phyloP scores from a whole-genome alignment of 2,329 filamentous ascomycete genomes.

The Chrysoporthe austroafricana region DNA sequence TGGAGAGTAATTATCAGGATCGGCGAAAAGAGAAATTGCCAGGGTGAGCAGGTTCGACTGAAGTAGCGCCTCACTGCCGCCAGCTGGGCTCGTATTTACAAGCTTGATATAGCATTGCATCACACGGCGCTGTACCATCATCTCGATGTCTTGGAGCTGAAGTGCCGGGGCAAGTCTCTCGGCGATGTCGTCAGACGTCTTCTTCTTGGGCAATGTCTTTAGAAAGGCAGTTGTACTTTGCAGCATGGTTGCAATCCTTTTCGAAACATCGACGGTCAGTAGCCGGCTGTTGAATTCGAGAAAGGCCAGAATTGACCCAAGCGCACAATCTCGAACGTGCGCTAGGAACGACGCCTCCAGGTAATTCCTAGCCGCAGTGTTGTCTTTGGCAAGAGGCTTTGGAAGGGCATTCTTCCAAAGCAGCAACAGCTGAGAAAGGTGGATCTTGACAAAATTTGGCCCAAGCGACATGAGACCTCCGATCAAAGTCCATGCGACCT shows the following conservation, averaged over 20 bases:
- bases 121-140: conserved; percentile 91
- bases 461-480: conserved; percentile 95
- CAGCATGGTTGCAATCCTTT: conserved; percentile 89
- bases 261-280: conserved; percentile 91
- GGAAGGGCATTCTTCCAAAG: conserved; percentile 98
- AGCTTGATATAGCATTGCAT: conserved; percentile 94
- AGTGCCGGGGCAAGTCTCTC: conserved; percentile 83
- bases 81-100: conserved; percentile 83
- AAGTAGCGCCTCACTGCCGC: conserved; percentile 81
- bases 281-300: conserved; percentile 91
- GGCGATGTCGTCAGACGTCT: conserved; percentile 82
- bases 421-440: conserved; percentile 88
- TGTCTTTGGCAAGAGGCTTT: conserved; percentile 91
- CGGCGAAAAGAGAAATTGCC: conserved; percentile 88
- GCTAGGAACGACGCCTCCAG: conserved; percentile 91
- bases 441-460: conserved; percentile 98
- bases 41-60: conserved; percentile 91
- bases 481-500: conserved; percentile 97
- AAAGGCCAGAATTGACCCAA: conserved; percentile 90
- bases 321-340: conserved; percentile 91
- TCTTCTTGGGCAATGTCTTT: conserved; percentile 81
- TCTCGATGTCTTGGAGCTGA: conserved; percentile 85
- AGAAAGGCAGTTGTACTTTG: conserved; percentile 92
- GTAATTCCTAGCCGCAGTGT: conserved; percentile 79
- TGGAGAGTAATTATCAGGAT: conserved; percentile 85